phyloP scores from a whole-genome alignment of 352 stramenopile species.

The Globisporangium mamillatum region DNA sequence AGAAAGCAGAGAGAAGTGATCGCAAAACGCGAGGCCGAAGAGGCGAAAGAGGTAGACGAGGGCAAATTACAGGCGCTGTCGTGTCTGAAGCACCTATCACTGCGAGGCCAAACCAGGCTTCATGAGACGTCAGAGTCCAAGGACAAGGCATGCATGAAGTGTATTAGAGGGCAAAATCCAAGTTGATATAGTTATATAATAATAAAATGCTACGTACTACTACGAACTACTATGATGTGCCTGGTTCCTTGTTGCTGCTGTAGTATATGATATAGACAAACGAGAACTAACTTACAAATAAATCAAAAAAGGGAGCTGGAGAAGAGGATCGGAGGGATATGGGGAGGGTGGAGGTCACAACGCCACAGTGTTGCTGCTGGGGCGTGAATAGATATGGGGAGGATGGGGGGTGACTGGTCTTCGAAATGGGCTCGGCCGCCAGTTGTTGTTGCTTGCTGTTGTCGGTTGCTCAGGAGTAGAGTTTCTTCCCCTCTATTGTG shows the following conservation, averaged over 20 bases:
- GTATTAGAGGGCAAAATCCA: conserved; percentile 12
- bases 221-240: background rate
- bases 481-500: conserved; percentile 71
- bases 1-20: conserved; percentile 39
- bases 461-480: conserved; percentile 57
- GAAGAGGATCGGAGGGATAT: background rate
- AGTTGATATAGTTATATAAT: conserved; percentile 16
- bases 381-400: conserved; percentile 10
- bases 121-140: background rate
- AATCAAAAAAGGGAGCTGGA: conserved; percentile 9
- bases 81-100: conserved; percentile 64
- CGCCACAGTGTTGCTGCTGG: background rate
- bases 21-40: conserved; percentile 39
- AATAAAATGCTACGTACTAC: conserved; percentile 8
- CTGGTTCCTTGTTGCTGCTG: conserved; percentile 6
- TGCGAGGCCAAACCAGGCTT: conserved; percentile 37
- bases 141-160: background rate
- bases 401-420: conserved; percentile 31
- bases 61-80: conserved; percentile 64
- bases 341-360: background rate
- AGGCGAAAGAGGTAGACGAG: conserved; percentile 26
- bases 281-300: conserved; percentile 19
- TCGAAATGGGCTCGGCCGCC: background rate
- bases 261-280: conserved; percentile 8
- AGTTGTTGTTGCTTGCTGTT: background rate